Percentiles rank a stretch among this genome's conserved stretches.
Conservation (phyloP, 1,284 basidiomycete genomes). For the Bjerkandera adusta region DNA sequence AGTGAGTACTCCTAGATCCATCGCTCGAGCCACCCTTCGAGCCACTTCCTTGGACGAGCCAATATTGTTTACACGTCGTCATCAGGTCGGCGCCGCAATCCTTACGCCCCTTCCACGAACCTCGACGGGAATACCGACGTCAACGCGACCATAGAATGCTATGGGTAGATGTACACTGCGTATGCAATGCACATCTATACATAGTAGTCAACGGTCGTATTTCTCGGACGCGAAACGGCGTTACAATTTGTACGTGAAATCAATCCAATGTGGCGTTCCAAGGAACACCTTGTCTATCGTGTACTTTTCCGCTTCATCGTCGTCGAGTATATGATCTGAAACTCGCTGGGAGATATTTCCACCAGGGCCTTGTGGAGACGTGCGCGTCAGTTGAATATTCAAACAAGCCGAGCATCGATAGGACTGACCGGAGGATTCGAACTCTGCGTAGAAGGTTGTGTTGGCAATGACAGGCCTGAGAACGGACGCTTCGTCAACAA, state of each 20-base stretch:
- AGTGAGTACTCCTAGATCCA: neutral
- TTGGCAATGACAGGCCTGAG: conserved; percentile 45
- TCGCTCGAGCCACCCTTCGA: neutral
- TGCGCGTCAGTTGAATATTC: neutral
- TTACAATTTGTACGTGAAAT: conserved; percentile 39
- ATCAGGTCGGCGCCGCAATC: neutral
- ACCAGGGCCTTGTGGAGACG: conserved; percentile 46
- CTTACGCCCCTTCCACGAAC: neutral
- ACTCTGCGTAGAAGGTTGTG: conserved; percentile 63
- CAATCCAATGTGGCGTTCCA: conserved; percentile 53
- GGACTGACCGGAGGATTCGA: conserved; percentile 44
- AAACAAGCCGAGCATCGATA: neutral
- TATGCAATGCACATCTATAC: conserved; percentile 12
- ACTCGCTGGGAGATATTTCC: conserved; percentile 45
- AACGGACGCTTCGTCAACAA: no score
- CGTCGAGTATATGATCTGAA: conserved; percentile 46
- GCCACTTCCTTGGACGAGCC: neutral
- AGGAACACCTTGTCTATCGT: conserved; percentile 49
- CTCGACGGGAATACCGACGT: neutral
- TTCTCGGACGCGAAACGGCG: neutral
- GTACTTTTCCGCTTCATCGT: conserved; percentile 38
- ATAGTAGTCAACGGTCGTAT: conserved; percentile 4
- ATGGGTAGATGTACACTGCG: conserved; percentile 20
- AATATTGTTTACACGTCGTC: neutral
- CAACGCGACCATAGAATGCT: conserved; percentile 4